Conservation (phyloP, 2,329 filamentous ascomycete genomes). For the Trichoderma polysporum region DNA sequence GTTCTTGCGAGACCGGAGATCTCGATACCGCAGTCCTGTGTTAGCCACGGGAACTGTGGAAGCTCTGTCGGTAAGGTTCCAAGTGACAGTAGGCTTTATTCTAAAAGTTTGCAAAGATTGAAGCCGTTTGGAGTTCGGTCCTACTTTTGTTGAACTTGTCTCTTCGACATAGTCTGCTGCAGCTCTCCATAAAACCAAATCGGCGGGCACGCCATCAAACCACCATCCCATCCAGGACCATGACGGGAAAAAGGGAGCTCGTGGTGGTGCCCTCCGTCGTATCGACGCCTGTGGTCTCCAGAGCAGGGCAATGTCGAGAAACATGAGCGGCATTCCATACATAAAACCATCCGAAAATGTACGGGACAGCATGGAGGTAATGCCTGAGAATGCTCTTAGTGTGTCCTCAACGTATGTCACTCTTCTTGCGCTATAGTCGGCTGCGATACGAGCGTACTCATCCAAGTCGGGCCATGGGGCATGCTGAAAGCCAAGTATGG, state of each 20-base stretch:
- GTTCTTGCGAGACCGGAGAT: conserved; percentile 37
- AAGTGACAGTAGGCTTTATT: conserved; percentile 40
- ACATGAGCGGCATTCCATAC: conserved; percentile 48
- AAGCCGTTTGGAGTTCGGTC: conserved; percentile 36
- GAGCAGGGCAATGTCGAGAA: conserved; percentile 45
- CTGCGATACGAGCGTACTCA: conserved; percentile 45
- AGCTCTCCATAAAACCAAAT: conserved; percentile 44
- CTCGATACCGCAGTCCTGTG: conserved; percentile 41
- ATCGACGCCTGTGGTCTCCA: conserved; percentile 47
- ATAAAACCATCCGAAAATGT: conserved; percentile 45
- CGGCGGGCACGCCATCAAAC: conserved; percentile 45
- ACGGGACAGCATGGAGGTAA: conserved; percentile 43
- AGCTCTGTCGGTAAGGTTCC: conserved; percentile 42
- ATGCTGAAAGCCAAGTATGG: conserved; percentile 41
- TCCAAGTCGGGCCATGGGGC: conserved; percentile 47
- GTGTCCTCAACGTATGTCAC: conserved; percentile 44
- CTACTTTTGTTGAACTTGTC: conserved; percentile 33
- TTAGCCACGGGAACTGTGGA: conserved; percentile 37
- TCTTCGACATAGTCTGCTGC: conserved; percentile 46
- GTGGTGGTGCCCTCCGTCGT: conserved; percentile 38
- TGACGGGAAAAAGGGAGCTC: conserved; percentile 42
- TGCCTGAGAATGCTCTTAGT: conserved; percentile 43
- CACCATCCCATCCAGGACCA: conserved; percentile 52
- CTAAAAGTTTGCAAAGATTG: conserved; percentile 40
- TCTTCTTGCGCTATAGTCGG: conserved; percentile 43